Evolutionary conservation across 306 rosid species (phyloP).

Genomic region (Adenanthera pavonina): DNA sequence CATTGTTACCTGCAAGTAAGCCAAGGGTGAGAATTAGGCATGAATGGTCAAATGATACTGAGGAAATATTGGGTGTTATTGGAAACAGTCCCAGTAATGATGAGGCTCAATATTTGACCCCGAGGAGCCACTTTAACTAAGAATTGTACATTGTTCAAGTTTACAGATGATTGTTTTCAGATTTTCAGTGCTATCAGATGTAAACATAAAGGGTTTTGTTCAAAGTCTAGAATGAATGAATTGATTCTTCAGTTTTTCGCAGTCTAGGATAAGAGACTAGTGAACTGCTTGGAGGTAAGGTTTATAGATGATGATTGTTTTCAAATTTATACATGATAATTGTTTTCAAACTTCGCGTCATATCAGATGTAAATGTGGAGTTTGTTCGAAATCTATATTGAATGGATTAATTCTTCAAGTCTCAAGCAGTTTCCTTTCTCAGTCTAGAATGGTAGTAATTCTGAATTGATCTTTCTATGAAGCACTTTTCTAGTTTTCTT

Average conservation of each 20-base stretch:
- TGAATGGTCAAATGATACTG: constrained; percentile 45
- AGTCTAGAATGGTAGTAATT: not conserved
- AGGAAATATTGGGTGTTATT: constrained; percentile 33
- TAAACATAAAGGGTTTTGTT: not conserved
- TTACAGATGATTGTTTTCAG: not conserved
- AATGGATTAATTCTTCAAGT: not conserved
- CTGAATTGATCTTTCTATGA: not conserved
- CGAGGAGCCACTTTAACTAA: constrained; percentile 69
- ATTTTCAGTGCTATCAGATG: not conserved
- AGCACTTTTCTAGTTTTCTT: not conserved
- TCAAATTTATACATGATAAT: constrained; percentile 9
- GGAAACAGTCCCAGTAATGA: constrained; percentile 49
- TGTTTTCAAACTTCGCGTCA: not conserved
- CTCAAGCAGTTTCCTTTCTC: not conserved
- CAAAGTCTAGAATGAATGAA: not conserved
- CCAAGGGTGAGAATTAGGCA: constrained; percentile 68
- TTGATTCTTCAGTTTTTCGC: not conserved
- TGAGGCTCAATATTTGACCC: constrained; percentile 72
- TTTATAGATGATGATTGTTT: not conserved
- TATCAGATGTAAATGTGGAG: not conserved
- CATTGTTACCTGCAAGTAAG: constrained; percentile 61
- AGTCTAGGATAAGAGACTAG: not conserved
- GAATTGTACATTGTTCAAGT: constrained; percentile 31
- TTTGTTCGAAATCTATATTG: not conserved
- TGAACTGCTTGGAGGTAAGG: not conserved